Base-by-base conservation (phyloP, 164 flowering plant genomes). In the Vitis cinerea region DNA sequence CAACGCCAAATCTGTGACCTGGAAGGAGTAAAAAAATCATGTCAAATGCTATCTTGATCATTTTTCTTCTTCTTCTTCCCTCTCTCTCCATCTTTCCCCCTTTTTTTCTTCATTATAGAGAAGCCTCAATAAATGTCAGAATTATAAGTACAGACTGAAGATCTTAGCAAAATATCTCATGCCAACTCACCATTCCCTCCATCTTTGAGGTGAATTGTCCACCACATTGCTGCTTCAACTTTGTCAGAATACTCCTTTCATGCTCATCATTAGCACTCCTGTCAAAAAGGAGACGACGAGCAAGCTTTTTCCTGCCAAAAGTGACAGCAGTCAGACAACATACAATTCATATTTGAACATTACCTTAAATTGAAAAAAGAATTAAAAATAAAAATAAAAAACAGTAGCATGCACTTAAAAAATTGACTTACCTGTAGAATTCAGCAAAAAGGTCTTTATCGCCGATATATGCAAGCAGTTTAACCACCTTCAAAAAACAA, bases 211-310 rank as follows among this genome's bases (percentile, higher is more conserved):
- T 72, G 64, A 65, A 72, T 11, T 72, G 69, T 8, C 73, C 76
- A 69, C 79, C 82, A 75, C 90, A 90, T 69, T 88, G 92, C 75
- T 88, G 92, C 80, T 90, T 90, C 74, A 90, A 64, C 77, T 90
- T 88, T 12, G 95, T 82, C 65, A 90, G 58, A 30, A 90, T 85
- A 76, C 90, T 87, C 66, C 89, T 81, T 69, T 90, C 95, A 75
- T 88, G 95, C 51, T 88, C 95, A 77, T 87, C 92, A 76, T 87
- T 90, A 63, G 74, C 79, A 72, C 79, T 79, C 29, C 61, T 72
- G n/a, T 72, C 79, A 70, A 79, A 75, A 16, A 75, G 74, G 37
- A 90, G 80, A 13, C 95, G 76, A 4, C 95, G 85, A 59, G 90
- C 88, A 66, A 90, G 90, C 74, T 90, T 88, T 76, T 90, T 90